These are phyloP conservation scores for Ceratocystis lukuohia DNA, from an alignment of 2,329 filamentous ascomycete species.

Conservation along the genomic window DNA sequence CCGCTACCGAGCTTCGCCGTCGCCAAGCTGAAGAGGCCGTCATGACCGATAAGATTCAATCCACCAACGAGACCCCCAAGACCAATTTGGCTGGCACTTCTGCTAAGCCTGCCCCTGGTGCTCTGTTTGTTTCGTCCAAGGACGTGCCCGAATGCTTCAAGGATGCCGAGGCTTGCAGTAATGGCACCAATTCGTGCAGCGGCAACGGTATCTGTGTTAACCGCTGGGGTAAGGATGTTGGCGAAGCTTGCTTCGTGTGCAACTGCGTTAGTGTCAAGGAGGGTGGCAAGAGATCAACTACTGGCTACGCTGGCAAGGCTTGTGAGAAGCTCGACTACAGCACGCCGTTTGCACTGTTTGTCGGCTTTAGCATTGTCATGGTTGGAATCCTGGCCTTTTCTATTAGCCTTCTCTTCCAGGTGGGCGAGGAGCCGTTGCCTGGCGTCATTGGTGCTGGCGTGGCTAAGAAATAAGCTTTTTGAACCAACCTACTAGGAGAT, in stretches of 20 bases:
- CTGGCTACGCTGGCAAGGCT: conserved; percentile 66
- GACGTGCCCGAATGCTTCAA: conserved; percentile 61
- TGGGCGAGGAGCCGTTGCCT: conserved; percentile 78
- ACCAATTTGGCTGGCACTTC: conserved; percentile 18
- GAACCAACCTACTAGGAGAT: no score
- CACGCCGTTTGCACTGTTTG: conserved; percentile 76
- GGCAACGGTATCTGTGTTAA: conserved; percentile 65
- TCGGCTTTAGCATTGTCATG: conserved; percentile 57
- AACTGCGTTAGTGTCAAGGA: conserved; percentile 48
- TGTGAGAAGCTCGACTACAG: conserved; percentile 91
- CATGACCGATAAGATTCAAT: conserved; percentile 17
- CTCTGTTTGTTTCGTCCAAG: conserved; percentile 25
- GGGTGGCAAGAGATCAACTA: conserved; percentile 41
- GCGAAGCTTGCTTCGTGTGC: conserved; percentile 60
- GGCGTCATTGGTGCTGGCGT: conserved; percentile 95
- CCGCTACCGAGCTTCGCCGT: conserved; percentile 33
- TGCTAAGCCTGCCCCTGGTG: conserved; percentile 12
- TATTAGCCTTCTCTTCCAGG: conserved; percentile 65
- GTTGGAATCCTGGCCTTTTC: conserved; percentile 54
- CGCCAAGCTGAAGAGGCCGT: conserved; percentile 29
- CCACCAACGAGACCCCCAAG: conserved; percentile 19
- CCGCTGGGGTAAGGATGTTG: conserved; percentile 40
- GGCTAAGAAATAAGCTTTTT: conserved; percentile 44
- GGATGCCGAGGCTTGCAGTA: conserved; percentile 53
- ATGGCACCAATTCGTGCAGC: conserved; percentile 64